Conservation (phyloP, 805 yeast species). For the Kodamaea sagamina region DNA sequence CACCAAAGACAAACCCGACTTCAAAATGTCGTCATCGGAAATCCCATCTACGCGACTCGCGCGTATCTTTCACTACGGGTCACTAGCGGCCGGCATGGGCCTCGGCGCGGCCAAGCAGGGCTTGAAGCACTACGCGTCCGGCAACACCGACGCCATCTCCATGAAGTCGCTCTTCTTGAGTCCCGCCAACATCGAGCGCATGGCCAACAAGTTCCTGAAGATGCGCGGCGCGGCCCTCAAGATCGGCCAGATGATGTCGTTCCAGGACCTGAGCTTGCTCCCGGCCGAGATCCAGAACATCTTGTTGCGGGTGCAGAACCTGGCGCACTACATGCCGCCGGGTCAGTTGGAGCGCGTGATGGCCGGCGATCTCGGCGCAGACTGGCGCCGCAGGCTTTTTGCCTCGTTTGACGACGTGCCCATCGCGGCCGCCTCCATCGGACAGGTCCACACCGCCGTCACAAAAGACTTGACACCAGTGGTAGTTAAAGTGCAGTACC, state of each 20-base stretch:
- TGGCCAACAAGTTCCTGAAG: slow-evolving; percentile 83
- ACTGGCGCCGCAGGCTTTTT: slow-evolving; percentile 73
- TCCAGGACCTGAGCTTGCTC: slow-evolving; percentile 83
- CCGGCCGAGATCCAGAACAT: slow-evolving; percentile 85
- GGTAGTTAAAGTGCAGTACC: slow-evolving; percentile 95
- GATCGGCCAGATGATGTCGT: slow-evolving; percentile 94
- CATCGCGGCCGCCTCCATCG: slow-evolving; percentile 95
- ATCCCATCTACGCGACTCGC: slow-evolving; percentile 89
- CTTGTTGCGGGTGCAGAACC: slow-evolving; percentile 82
- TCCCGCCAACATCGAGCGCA: slow-evolving; percentile 80
- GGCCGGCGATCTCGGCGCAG: slow-evolving; percentile 68
- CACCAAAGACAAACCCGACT: slow-evolving; percentile 6
- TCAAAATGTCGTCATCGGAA: slow-evolving; percentile 47
- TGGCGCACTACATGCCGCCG: slow-evolving; percentile 96
- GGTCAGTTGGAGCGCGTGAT: slow-evolving; percentile 80
- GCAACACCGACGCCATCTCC: slow-evolving; percentile 42
- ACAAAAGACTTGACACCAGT: slow-evolving; percentile 68
- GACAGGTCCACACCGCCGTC: slow-evolving; percentile 90
- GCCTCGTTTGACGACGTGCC: slow-evolving; percentile 82
- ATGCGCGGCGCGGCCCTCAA: slow-evolving; percentile 99
- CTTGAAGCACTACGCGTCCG: slow-evolving; percentile 60
- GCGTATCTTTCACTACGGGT: slow-evolving; percentile 88
- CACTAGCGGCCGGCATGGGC: slow-evolving; percentile 89
- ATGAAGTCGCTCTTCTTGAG: slow-evolving; percentile 66
- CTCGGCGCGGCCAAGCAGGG: slow-evolving; percentile 80